Base-by-base conservation (phyloP, 306 rosid genomes). In the Luffa aegyptiaca region DNA sequence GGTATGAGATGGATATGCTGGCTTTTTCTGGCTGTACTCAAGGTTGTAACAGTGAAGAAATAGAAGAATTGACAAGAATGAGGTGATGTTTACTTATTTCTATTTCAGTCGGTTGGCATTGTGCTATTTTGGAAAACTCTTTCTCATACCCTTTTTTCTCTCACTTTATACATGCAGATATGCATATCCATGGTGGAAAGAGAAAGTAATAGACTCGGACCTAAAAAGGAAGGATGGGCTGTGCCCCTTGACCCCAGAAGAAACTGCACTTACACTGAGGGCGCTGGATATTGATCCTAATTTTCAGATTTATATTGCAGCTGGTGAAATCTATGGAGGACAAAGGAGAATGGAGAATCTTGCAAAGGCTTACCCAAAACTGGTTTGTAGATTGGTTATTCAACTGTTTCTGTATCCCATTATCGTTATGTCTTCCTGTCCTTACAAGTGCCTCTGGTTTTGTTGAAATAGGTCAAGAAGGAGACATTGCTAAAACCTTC, bases 1-100 rank as follows among this genome's bases (percentile, higher is more conserved):
- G 97, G 83, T 91, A 90, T 82, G 97, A 94, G 84, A 92, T 90
- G 98, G 98, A 94, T 85, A 92, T 92, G 97, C 48, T 94, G 82
- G 97, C 98, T 21, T 94, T 89, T 87, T 92, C 98, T 66, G 98
- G 98, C 63, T 94, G 96, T 77, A 92, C 88, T 78, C 90, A 92
- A 81, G 98, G 98, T 79, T 92, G 94, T 85, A 92, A 88, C 84
- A 35, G 75, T 69, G 88, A 88, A 10, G 98, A 94, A 81, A 84
- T 89, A 42, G 93, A 88, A 70, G 98, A 94, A 81, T 81, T 92
- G 83, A 92, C 98, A 36, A 89, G 83, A 83, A 89, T 94, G 91
- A 94, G 98, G 98, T 90, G 80, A 86, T 82, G 52, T 46, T 36
- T 83, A 58, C 81, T 8, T 79, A 46, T 59, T 59, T 49, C 21